These are phyloP conservation scores for Rhizoctonia solani DNA, from an alignment of 1,284 basidiomycete genomes.

Conservation along the genomic window DNA sequence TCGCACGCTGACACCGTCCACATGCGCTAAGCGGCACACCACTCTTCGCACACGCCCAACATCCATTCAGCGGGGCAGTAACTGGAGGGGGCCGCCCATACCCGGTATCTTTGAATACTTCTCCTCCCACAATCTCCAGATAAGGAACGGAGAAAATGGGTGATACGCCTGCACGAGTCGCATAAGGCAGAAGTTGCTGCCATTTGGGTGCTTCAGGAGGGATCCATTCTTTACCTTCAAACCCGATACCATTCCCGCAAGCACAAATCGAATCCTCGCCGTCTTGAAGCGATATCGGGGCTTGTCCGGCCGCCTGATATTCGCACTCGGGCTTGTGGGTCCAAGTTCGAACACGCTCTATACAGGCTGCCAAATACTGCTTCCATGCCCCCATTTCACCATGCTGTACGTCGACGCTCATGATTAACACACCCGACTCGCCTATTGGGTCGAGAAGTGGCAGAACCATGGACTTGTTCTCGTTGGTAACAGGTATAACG, in stretches of 20 bases:
- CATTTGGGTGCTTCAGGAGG: slow-evolving; percentile 43
- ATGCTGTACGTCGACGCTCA: slow-evolving; percentile 38
- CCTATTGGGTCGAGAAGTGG: slow-evolving; percentile 29
- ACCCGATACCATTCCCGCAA: slow-evolving; percentile 54
- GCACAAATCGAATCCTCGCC: slow-evolving; percentile 51
- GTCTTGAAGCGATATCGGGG: slow-evolving; percentile 46
- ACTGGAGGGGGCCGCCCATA: not conserved
- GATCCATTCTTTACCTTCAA: slow-evolving; percentile 42
- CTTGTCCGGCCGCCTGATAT: slow-evolving; percentile 46
- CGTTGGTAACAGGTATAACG: slow-evolving; percentile 47
- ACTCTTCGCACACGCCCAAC: slow-evolving; percentile 42
- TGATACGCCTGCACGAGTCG: slow-evolving; percentile 54
- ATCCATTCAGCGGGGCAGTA: slow-evolving; percentile 17
- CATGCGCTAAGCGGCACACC: slow-evolving; percentile 46
- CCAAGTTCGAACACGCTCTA: slow-evolving; percentile 60
- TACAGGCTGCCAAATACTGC: slow-evolving; percentile 52
- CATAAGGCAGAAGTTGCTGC: slow-evolving; percentile 48
- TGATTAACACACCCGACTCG: slow-evolving; percentile 33
- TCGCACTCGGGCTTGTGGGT: slow-evolving; percentile 53
- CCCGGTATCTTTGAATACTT: slow-evolving; percentile 33
- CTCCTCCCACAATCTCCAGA: slow-evolving; percentile 47
- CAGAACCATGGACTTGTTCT: slow-evolving; percentile 39
- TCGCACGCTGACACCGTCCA: slow-evolving; percentile 47
- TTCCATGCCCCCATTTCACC: slow-evolving; percentile 53
- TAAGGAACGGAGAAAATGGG: slow-evolving; percentile 56